Base-by-base conservation (phyloP, 202 grass and related monocot species). In the Sporobolus alterniflorus region DNA sequence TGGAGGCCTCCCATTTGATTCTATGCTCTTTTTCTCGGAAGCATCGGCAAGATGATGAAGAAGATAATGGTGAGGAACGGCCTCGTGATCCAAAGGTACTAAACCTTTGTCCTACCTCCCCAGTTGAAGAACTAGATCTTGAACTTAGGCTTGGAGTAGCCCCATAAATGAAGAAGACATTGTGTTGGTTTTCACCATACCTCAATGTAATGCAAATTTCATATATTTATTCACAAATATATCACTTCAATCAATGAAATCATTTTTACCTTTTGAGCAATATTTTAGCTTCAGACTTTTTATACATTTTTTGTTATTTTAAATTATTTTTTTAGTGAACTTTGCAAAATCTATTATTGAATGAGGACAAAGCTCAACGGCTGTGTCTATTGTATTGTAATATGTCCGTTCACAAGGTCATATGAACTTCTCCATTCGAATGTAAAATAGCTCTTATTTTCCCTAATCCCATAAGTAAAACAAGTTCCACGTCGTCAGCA, bases 111-210 rank as follows among this genome's bases (percentile, higher is more conserved):
- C 70, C 75, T 34, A 75, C 82, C 46, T 71, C 82, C 21, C 16
- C 71, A 28, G 51, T 71, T 54, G 85, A 94, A 64, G 88, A 91
- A 85, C n/a, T 91, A 82, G 91, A 94, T 91, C 89, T 94, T 67
- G 91, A 94, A 57, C 91, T 94, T 67, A 84, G 88, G 73, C 88
- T 94, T 15, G 82, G 91, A 69, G 70, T 71, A 65, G 24, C 79
- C 12, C 83, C 78, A 73, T 78, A 83, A 80, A 6, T 76, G n/a
- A 81, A 86, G 49, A 82, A 89, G 54, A 89, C 39, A 60, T 40
- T 69, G 47, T 59, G 6, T 71, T 69, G 3, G 34, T 59, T 44
- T 60, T 40, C 29, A 67, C 30, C 63, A 12, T 62, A 70, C 64
- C 65, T 71, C 3, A 74, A 65, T 60, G 25, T 16, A 76, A 63